Evolutionary conservation across 73 alveolate genomes (phyloP), one percentile per base, ranked within the genome.

Genomic region (Effrenium voratum): DNA sequence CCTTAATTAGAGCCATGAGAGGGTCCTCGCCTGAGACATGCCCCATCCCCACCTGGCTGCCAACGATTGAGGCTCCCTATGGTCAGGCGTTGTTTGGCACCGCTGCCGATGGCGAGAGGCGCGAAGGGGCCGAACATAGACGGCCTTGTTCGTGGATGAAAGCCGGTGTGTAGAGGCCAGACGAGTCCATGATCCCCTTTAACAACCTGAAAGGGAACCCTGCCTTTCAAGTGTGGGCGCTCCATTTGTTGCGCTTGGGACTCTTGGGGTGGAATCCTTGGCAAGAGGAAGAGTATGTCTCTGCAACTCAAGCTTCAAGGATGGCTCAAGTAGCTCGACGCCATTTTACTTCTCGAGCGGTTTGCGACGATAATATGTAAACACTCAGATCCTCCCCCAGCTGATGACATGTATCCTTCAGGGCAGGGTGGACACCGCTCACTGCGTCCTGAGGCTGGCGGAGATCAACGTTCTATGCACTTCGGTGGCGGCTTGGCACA

Each of bases 401-500:
- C 83, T 38, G 68, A 55, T 55, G 34, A n/a, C n/a, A n/a, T n/a
- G n/a, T n/a, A n/a, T n/a, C n/a, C n/a, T n/a, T n/a, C n/a, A n/a
- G n/a, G n/a, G n/a, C n/a, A n/a, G n/a, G n/a, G n/a, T n/a, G n/a
- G n/a, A n/a, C n/a, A n/a, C n/a, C n/a, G n/a, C n/a, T n/a, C n/a
- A n/a, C n/a, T n/a, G n/a, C n/a, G n/a, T n/a, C n/a, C 90, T 79
- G 5, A 86, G 94, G 94, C 80, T 87, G 45, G 85, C 80, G 50
- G 72, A 87, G 95, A 52, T 87, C 84, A 87, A 87, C 76, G 83
- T 87, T 47, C 85, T 87, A 41, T 63, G 95, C 85, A 63, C 72
- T 30, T 34, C 84, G 36, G 32, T 66, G 43, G 95, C 34, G 84
- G 57, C 95, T 34, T 22, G 10, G 70, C n/a, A n/a, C n/a, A n/a